A percentile compares a stretch with the other conserved stretches of the same genome.
Conservation (phyloP, 345 rosid species). For the Erysimum cheiranthoides region DNA sequence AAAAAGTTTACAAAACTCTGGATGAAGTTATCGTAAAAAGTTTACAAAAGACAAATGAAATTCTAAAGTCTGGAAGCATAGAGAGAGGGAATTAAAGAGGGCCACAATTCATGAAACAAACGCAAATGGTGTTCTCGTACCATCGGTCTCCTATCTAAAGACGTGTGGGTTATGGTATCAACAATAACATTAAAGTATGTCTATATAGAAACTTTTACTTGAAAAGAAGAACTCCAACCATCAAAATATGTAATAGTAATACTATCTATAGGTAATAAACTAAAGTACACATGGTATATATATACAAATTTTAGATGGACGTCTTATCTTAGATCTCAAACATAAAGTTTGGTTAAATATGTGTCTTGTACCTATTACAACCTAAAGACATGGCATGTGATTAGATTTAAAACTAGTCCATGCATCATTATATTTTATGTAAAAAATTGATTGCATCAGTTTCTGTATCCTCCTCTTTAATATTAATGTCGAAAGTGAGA, state of each 20-base stretch:
- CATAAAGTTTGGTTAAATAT: conserved; percentile 28
- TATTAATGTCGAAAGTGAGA: conserved; percentile 18
- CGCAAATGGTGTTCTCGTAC: conserved; percentile 38
- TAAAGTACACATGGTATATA: not conserved
- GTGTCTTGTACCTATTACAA: conserved; percentile 37
- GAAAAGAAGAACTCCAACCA: not conserved
- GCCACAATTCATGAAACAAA: conserved; percentile 28
- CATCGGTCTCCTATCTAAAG: conserved; percentile 34
- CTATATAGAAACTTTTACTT: conserved; percentile 20
- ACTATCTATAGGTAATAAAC: not conserved
- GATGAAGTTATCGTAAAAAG: no score
- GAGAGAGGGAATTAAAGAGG: not conserved
- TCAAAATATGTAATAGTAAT: not conserved
- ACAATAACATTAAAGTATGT: conserved; percentile 23
- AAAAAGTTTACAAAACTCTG: no score
- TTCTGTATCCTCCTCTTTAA: conserved; percentile 5
- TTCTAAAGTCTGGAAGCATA: not conserved
- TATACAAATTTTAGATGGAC: conserved; percentile 11
- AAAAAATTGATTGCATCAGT: conserved; percentile 15
- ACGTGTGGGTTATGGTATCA: conserved; percentile 36
- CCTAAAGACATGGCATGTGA: conserved; percentile 43
- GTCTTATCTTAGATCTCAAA: conserved; percentile 35
- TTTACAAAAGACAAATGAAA: conserved; percentile 25
- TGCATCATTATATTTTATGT: conserved; percentile 31
- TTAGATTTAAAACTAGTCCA: conserved; percentile 36